Evolutionary conservation across 352 stramenopile genomes (phyloP), one percentile per base, ranked within the genome.

Genomic region (Plasmopara viticola): DNA sequence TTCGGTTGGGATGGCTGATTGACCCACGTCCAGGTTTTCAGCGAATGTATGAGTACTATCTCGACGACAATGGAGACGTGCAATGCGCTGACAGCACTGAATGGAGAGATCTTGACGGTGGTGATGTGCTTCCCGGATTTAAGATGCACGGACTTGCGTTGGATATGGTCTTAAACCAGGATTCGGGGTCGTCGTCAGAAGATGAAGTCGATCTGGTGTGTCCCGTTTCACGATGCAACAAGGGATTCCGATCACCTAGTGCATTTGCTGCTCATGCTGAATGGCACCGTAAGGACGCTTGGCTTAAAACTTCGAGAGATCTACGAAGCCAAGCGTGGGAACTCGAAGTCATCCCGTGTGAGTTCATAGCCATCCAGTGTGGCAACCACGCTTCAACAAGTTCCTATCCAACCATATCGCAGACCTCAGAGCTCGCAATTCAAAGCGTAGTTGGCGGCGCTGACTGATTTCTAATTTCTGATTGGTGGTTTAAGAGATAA

Each of bases 31-130:
- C 29, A 9, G 40, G 25, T 14, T 56, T 13, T 10, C 20, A 25
- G 20, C 20, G 20, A 25, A 60, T 53, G 40, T 17, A 17, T n/a
- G 51, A 60, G 33, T 65, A 60, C 57, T 53, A 65, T 14, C 34
- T 25, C n/a, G 15, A 59, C 17, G 51, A 35, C 42, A 13, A 2
- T 7, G 51, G 41, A 17, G 14, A 28, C 31, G 20, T 57, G 34
- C 46, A 53, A 25, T 33, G 41, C 4, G 37, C 44, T 20, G 34
- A 44, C 7, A 37, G 52, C 8, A 37, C 48, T 7, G 33, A 20
- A 33, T 64, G 57, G 51, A 51, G 51, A 60, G 57, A 60, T 39
- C 46, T 60, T 13, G 41, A 64, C 6, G 57, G 57, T 30, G 51
- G 40, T 30, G 29, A 42, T 10, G 45, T 60, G 20, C 41, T 64